phyloP scores from a whole-genome alignment of 345 rosid genomes.

The Iberis pinnata region DNA sequence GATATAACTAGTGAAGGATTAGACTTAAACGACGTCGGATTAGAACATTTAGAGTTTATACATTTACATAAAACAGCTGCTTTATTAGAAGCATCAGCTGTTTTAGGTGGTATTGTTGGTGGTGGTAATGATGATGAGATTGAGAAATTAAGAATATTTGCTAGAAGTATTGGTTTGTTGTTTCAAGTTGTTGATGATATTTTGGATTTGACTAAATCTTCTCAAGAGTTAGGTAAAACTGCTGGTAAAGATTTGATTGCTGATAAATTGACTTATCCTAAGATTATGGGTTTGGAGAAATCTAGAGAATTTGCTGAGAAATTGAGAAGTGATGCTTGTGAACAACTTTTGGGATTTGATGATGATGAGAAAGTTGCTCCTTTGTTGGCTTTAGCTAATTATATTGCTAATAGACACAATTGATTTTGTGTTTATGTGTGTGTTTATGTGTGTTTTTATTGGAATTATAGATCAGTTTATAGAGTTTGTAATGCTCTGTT shows the following conservation, averaged over 20 bases:
- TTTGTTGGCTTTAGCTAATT: not conserved
- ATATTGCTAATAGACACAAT: not conserved
- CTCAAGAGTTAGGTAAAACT: slow-evolving; percentile 79
- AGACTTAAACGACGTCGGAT: slow-evolving; percentile 38
- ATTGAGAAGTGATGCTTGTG: slow-evolving; percentile 61
- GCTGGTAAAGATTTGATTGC: slow-evolving; percentile 94
- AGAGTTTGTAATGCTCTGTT: too few relatives aligned
- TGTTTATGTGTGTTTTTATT: not conserved
- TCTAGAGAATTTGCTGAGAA: slow-evolving; percentile 62
- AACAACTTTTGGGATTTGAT: slow-evolving; percentile 58
- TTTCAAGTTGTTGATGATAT: slow-evolving; percentile 96
- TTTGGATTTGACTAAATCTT: slow-evolving; percentile 83
- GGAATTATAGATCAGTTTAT: not conserved
- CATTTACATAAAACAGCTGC: slow-evolving; percentile 87
- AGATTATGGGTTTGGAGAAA: slow-evolving; percentile 73
- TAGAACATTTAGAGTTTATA: slow-evolving; percentile 70
- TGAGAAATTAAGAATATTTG: slow-evolving; percentile 65
- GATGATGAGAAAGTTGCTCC: slow-evolving; percentile 47
- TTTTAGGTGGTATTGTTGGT: slow-evolving; percentile 71
- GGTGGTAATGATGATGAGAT: slow-evolving; percentile 66
- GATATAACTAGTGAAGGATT: slow-evolving; percentile 64
- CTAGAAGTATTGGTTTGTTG: slow-evolving; percentile 65
- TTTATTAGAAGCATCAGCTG: slow-evolving; percentile 70
- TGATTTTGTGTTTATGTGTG: not conserved
- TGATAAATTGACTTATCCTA: slow-evolving; percentile 73